Conservation (phyloP, 352 stramenopile genomes). For the Plasmopara halstedii region DNA sequence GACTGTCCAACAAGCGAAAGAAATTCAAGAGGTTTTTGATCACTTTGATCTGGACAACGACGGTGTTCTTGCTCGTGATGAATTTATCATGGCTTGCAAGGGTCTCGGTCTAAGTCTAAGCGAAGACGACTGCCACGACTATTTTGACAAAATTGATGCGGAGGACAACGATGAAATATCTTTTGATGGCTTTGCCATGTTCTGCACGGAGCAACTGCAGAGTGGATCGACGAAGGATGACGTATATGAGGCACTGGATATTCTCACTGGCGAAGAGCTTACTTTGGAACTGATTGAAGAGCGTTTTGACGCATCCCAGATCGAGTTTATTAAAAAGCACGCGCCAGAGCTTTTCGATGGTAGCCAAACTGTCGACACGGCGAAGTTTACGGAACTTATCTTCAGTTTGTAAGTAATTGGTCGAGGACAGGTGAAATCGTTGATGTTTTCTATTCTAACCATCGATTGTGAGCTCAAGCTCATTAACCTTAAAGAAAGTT, state of each 20-base stretch:
- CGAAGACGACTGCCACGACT: constrained; percentile 83
- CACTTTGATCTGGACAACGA: constrained; percentile 87
- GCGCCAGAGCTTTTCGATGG: constrained; percentile 43
- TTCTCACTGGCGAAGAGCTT: constrained; percentile 63
- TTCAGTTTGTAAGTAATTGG: constrained; percentile 71
- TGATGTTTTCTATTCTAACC: too few species aligned
- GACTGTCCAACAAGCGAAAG: constrained; percentile 70
- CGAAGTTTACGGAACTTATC: constrained; percentile 73
- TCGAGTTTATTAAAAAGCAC: constrained; percentile 82
- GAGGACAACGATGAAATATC: constrained; percentile 80
- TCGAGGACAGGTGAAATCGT: too few species aligned
- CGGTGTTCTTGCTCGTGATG: constrained; percentile 73
- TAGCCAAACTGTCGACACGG: constrained; percentile 52
- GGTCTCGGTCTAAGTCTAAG: constrained; percentile 78
- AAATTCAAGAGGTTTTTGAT: constrained; percentile 88
- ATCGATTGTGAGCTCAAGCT: too few species aligned
- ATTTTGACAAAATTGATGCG: constrained; percentile 82
- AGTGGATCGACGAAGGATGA: constrained; percentile 78
- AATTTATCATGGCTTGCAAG: constrained; percentile 90
- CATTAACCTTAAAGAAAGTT: too few species aligned
- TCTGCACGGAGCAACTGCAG: constrained; percentile 85
- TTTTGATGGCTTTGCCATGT: constrained; percentile 80
- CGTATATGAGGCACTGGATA: constrained; percentile 73
- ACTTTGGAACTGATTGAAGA: constrained; percentile 73
- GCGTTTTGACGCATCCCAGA: constrained; percentile 62